Evolutionary conservation across 495 filamentous ascomycete species (phyloP).

Genomic region (Cercophora scortea): DNA sequence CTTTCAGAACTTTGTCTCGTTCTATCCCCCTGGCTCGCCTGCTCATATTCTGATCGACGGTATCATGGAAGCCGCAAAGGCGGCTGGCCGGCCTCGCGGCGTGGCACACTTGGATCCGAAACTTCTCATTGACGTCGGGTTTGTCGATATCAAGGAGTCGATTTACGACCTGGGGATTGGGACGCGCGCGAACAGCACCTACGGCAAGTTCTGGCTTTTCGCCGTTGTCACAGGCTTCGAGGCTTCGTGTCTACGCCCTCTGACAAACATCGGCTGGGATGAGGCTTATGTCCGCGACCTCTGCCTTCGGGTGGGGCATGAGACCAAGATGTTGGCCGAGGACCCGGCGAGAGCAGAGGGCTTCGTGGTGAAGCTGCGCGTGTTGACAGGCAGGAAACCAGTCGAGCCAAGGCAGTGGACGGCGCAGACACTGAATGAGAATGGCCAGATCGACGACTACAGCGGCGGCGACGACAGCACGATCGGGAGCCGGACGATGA

Average conservation of each 20-base stretch:
- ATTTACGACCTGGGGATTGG: conserved; percentile 55
- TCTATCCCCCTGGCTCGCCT: conserved; percentile 32
- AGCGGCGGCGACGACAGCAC: conserved; percentile 26
- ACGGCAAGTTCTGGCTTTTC: conserved; percentile 61
- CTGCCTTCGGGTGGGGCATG: conserved; percentile 45
- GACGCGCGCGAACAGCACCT: conserved; percentile 40
- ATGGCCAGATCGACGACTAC: conserved; percentile 10
- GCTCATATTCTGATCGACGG: conserved; percentile 25
- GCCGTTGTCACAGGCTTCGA: conserved; percentile 58
- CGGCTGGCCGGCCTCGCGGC: conserved; percentile 41
- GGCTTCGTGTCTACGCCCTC: conserved; percentile 47
- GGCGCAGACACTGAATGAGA: conserved; percentile 16
- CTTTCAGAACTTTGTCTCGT: conserved; percentile 27
- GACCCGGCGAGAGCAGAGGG: conserved; percentile 31
- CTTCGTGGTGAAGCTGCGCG: conserved; percentile 38
- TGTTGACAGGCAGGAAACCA: conserved; percentile 53
- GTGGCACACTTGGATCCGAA: conserved; percentile 46
- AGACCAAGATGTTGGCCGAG: conserved; percentile 42
- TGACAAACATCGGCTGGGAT: conserved; percentile 55
- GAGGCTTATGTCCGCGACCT: conserved; percentile 44
- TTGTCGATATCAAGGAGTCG: conserved; percentile 49
- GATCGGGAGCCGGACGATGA: conserved; percentile 17
- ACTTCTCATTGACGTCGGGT: conserved; percentile 48
- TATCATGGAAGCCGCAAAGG: conserved; percentile 31
- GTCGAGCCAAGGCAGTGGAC: conserved; percentile 17